Conservation (phyloP, 1,284 basidiomycete genomes). For the Cerrena zonata region DNA sequence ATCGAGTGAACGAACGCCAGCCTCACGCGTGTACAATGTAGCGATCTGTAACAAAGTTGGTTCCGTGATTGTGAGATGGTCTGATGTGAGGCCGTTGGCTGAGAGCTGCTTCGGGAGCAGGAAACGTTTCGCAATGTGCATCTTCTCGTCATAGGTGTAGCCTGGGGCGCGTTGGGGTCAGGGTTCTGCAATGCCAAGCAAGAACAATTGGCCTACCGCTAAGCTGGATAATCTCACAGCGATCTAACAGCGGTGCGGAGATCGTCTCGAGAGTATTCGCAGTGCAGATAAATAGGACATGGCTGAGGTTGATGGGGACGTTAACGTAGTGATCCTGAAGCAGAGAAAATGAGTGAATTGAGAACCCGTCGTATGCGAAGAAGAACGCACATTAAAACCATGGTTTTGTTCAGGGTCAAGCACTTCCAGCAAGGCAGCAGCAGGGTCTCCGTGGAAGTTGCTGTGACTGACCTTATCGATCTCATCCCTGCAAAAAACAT, state of each 20-base stretch:
- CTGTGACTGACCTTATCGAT: slow-evolving; percentile 84
- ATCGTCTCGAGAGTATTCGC: slow-evolving; percentile 85
- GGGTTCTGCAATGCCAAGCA: slow-evolving; percentile 24
- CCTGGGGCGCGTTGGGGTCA: slow-evolving; percentile 35
- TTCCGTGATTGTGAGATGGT: slow-evolving; percentile 42
- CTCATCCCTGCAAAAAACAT: slow-evolving; percentile 52
- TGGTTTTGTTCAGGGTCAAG: slow-evolving; percentile 90
- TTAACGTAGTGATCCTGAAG: slow-evolving; percentile 84
- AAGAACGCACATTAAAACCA: slow-evolving; percentile 66
- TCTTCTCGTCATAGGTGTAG: slow-evolving; percentile 88
- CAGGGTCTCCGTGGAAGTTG: slow-evolving; percentile 86
- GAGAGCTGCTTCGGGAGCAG: slow-evolving; percentile 79
- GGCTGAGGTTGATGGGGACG: slow-evolving; percentile 82
- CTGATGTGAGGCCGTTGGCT: slow-evolving; percentile 58
- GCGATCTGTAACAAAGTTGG: slow-evolving; percentile 67
- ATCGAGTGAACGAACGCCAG: slow-evolving; percentile 88
- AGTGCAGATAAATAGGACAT: slow-evolving; percentile 86
- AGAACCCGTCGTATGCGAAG: slow-evolving; percentile 9
- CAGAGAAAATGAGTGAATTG: background rate
- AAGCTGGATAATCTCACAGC: slow-evolving; percentile 67
- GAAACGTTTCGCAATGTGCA: slow-evolving; percentile 80
- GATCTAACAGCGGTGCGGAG: slow-evolving; percentile 73
- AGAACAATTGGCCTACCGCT: slow-evolving; percentile 42
- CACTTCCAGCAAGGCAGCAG: slow-evolving; percentile 82
- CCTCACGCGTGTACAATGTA: slow-evolving; percentile 79